Base-by-base conservation (phyloP, 768 basidiomycete species). In the Tulasnella sp. region DNA sequence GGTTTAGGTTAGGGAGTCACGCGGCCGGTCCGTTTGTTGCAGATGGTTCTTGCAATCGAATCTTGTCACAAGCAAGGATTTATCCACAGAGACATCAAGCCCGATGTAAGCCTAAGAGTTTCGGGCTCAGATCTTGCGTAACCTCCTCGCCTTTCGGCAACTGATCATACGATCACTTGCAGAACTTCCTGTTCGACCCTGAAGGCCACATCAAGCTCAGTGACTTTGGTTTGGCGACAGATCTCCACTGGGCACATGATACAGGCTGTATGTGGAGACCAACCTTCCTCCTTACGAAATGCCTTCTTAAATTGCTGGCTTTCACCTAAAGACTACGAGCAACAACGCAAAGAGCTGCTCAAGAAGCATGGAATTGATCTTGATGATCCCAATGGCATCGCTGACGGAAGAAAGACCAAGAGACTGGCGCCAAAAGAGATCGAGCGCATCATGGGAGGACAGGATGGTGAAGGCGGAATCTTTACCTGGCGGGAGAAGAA, bases 1-100 rank as follows among this genome's bases (percentile, higher is more conserved):
- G 65, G 37, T n/a, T 14, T 37, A 36, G 35, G 19, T 62, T 29
- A 32, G 17, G 36, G 40, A 63, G 34, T 40, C 63, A 68, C n/a
- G 12, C n/a, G 40, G 52, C 22, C 52, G n/a, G n/a, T n/a, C n/a
- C n/a, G n/a, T 40, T n/a, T 62, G 32, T 29, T 22, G 32, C 78
- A 94, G 92, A 97, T 97, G 95, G 84, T 98, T 73, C 86, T 98
- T 22, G 93, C 94, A 36, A 89, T 98, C 74, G 91, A 95, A 79
- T 90, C 90, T 74, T 95, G 94, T 79, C 95, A 97, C 82, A 90
- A 89, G 79, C 89, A 92, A 77, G 95, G 95, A 11, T 98, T 95
- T 82, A 97, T 98, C 77, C 96, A 98, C 83, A 88, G 96, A 74
- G 96, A 99, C 83, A 95, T 98, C 81, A 95, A 97, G 81, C 92